Evolutionary conservation across 768 basidiomycete species (phyloP).

Genomic region (Pleurotus tuoliensis): DNA sequence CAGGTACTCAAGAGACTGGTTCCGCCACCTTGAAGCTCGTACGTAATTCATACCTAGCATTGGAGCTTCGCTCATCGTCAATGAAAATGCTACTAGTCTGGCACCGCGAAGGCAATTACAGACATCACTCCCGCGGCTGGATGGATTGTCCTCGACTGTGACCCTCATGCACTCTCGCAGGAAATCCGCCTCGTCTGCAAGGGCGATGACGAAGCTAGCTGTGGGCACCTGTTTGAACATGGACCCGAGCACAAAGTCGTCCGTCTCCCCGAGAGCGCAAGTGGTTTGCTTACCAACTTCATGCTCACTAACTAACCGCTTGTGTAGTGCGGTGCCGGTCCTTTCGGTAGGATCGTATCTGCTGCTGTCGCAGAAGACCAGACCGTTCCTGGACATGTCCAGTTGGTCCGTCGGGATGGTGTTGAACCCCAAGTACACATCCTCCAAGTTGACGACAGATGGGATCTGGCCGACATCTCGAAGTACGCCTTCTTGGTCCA

Average conservation of each 20-base stretch:
- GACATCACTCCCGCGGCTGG: slow-evolving; percentile 6
- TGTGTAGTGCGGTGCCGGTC: slow-evolving; percentile 6
- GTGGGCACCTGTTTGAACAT: slow-evolving; percentile 34
- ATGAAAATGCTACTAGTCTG: neutral
- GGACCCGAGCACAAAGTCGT: slow-evolving; percentile 49
- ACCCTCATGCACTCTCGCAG: slow-evolving; percentile 1
- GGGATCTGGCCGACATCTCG: slow-evolving; percentile 19
- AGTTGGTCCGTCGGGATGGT: slow-evolving; percentile 22
- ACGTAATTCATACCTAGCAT: neutral
- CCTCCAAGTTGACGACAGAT: slow-evolving; percentile 31
- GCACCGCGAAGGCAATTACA: neutral
- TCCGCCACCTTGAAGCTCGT: slow-evolving; percentile 1
- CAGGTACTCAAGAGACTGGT: neutral
- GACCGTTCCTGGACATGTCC: slow-evolving; percentile 22
- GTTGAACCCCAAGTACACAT: slow-evolving; percentile 23
- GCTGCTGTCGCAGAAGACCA: slow-evolving; percentile 33
- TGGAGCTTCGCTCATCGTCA: neutral
- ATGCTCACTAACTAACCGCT: neutral
- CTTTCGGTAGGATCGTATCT: slow-evolving; percentile 26
- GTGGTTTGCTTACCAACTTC: slow-evolving; percentile 8
- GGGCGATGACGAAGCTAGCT: slow-evolving; percentile 19
- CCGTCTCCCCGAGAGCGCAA: slow-evolving; percentile 46
- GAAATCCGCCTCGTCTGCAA: neutral
- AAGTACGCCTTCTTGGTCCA: no score
- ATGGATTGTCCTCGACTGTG: slow-evolving; percentile 1